Percentiles rank a stretch among this genome's conserved stretches.
phyloP scores from a whole-genome alignment of 371 early-diverging fungal species.

The Polyrhizophydium stewartii region DNA sequence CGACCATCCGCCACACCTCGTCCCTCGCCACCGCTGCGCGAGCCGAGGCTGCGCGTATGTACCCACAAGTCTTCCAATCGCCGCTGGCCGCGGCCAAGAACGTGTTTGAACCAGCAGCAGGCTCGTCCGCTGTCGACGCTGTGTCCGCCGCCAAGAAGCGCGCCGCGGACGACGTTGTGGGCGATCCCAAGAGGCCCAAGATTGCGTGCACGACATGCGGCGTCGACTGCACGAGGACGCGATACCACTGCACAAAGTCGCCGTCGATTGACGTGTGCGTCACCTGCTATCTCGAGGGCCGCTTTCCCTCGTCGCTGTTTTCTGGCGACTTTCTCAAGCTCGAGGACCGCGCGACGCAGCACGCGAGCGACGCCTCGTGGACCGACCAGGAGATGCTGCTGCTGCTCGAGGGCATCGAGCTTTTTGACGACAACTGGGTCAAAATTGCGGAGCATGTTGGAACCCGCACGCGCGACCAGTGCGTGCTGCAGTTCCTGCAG shows the following conservation, averaged over 20 bases:
- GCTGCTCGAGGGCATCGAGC: conserved; percentile 93
- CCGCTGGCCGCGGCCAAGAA: not conserved
- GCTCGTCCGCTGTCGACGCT: not conserved
- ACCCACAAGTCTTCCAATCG: not conserved
- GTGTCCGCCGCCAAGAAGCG: conserved; percentile 7
- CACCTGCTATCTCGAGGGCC: conserved; percentile 87
- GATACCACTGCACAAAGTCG: conserved; percentile 76
- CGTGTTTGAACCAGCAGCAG: too few relatives aligned
- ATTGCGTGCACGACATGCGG: conserved; percentile 84
- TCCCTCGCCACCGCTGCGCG: too few relatives aligned
- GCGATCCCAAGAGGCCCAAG: conserved; percentile 28
- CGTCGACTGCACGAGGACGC: conserved; percentile 73
- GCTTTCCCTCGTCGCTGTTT: conserved; percentile 80
- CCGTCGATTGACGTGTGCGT: conserved; percentile 77
- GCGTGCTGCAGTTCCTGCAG: conserved; percentile 91
- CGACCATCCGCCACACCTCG: too few relatives aligned
- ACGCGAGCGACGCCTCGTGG: conserved; percentile 64
- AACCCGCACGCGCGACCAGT: conserved; percentile 88
- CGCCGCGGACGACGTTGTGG: not conserved
- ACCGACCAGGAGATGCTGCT: conserved; percentile 90
- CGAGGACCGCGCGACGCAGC: conserved; percentile 42
- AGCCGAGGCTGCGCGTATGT: too few relatives aligned
- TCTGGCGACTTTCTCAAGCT: conserved; percentile 87
- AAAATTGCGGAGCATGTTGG: conserved; percentile 91
- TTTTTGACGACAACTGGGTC: conserved; percentile 96